Percentiles rank a stretch among this genome's conserved stretches.
These are phyloP conservation scores for Leccinum pallidistipes DNA, from an alignment of 1,284 basidiomycete genomes.

Conservation along the genomic window DNA sequence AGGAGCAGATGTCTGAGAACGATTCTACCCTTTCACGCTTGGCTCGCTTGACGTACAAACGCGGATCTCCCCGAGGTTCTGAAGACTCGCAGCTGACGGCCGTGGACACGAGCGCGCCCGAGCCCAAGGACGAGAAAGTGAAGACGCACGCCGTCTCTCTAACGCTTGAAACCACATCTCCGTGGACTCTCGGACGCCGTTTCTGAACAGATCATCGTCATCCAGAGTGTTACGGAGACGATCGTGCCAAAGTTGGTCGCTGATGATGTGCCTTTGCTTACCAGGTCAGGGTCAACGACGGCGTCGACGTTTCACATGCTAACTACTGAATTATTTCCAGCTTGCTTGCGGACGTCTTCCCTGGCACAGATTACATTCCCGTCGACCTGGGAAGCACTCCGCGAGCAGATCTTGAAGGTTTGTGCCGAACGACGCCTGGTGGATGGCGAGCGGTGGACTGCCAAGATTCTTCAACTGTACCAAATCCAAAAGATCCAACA, in stretches of 20 bases:
- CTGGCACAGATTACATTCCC: conserved; percentile 89
- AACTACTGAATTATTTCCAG: conserved; percentile 41
- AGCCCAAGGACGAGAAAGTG: conserved; percentile 21
- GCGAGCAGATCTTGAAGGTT: conserved; percentile 82
- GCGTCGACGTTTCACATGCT: conserved; percentile 1
- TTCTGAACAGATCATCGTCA: conserved; percentile 94
- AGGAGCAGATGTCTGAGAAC: conserved; percentile 36
- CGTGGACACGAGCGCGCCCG: conserved; percentile 31
- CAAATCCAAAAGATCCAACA: conserved; percentile 99
- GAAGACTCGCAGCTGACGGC: conserved; percentile 57
- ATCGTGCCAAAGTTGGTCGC: conserved; percentile 98
- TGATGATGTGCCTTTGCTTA: conserved; percentile 93
- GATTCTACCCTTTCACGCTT: conserved; percentile 32
- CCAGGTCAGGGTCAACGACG: conserved; percentile 55
- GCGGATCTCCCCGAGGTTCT: conserved; percentile 42
- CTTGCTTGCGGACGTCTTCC: conserved; percentile 96
- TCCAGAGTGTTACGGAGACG: conserved; percentile 99
- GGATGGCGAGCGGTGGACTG: conserved; percentile 87
- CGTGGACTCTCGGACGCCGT: conserved; percentile 61
- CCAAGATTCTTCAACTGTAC: conserved; percentile 97
- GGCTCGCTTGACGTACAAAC: conserved; percentile 31
- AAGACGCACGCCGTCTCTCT: conserved; percentile 19
- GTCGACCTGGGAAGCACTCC: conserved; percentile 85
- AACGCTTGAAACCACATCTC: conserved; percentile 24
- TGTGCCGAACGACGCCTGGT: conserved; percentile 87